A percentile compares a stretch with the other conserved stretches of the same genome.
These are phyloP conservation scores for Neurospora sp. DNA, from an alignment of 2,329 filamentous ascomycete species.

Conservation along the genomic window DNA sequence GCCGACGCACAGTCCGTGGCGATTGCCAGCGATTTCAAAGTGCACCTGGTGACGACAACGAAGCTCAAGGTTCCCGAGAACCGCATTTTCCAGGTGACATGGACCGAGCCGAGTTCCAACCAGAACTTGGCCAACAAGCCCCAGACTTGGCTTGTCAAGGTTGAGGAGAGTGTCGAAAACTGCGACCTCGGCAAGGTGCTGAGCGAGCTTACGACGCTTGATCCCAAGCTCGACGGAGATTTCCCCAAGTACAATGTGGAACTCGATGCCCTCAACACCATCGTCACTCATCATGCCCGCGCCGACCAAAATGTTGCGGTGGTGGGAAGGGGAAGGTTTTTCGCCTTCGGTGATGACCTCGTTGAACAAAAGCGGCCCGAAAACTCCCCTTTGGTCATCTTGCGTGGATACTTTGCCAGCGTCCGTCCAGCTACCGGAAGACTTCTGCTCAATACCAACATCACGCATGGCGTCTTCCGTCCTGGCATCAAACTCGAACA, in stretches of 20 bases:
- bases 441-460: constrained; percentile 44
- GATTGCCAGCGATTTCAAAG: constrained; percentile 41
- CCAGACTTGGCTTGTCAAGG: constrained; percentile 30
- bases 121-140: not conserved
- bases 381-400: constrained; percentile 26
- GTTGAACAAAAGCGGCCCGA: constrained; percentile 1
- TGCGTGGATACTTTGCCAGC: constrained; percentile 47
- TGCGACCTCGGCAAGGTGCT: constrained; percentile 31
- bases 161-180: constrained; percentile 28
- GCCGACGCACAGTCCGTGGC: constrained; percentile 16
- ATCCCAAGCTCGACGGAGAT: constrained; percentile 23
- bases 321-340: constrained; percentile 39
- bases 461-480: constrained; percentile 44
- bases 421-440: constrained; percentile 42
- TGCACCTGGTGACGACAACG: constrained; percentile 31
- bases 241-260: constrained; percentile 40
- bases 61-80: constrained; percentile 27
- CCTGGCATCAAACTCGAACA: constrained; percentile 25
- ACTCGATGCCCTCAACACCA: constrained; percentile 41
- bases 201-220: constrained; percentile 35
- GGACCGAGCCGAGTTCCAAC: constrained; percentile 24
- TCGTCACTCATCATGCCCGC: constrained; percentile 36
- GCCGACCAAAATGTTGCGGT: constrained; percentile 26
- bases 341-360: constrained; percentile 27
- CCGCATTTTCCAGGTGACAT: constrained; percentile 25